A percentile compares a stretch with the other conserved stretches of the same genome.
phyloP scores from a whole-genome alignment of 257 asterid genomes.

The Forsythia suspensa region DNA sequence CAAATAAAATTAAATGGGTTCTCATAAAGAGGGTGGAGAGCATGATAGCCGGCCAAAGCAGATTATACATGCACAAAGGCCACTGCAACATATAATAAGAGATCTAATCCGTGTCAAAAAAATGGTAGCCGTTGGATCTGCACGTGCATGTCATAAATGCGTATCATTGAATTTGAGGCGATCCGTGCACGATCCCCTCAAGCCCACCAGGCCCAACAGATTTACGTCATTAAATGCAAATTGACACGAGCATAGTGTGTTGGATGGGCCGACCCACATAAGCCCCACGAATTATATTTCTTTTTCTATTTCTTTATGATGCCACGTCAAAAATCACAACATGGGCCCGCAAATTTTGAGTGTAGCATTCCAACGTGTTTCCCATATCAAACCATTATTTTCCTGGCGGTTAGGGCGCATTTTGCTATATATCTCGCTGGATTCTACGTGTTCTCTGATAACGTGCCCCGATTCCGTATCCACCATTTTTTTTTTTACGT shows the following conservation, averaged over 20 bases:
- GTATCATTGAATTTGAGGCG: neutral
- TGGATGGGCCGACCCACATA: conserved; percentile 61
- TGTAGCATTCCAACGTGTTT: no score
- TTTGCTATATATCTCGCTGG: no score
- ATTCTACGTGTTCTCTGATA: no score
- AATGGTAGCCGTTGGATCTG: conserved; percentile 42
- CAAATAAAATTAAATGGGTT: no score
- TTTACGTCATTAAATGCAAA: conserved; percentile 27
- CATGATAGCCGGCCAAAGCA: conserved; percentile 31
- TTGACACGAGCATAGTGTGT: conserved; percentile 61
- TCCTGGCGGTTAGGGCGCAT: no score
- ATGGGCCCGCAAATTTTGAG: no score
- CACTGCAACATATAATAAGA: neutral
- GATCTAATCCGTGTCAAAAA: conserved; percentile 5
- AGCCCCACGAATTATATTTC: conserved; percentile 17
- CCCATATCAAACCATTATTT: no score
- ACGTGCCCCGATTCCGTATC: no score
- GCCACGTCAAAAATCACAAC: no score
- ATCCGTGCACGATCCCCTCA: conserved; percentile 23
- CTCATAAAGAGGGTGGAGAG: conserved; percentile 14
- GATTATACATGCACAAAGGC: conserved; percentile 23
- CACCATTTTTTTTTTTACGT: no score
- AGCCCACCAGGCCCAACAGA: conserved; percentile 16
- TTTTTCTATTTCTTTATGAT: no score
- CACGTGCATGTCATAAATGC: conserved; percentile 57